phyloP scores from a whole-genome alignment of 176 grass and related monocot species.

The Zoysia japonica region DNA sequence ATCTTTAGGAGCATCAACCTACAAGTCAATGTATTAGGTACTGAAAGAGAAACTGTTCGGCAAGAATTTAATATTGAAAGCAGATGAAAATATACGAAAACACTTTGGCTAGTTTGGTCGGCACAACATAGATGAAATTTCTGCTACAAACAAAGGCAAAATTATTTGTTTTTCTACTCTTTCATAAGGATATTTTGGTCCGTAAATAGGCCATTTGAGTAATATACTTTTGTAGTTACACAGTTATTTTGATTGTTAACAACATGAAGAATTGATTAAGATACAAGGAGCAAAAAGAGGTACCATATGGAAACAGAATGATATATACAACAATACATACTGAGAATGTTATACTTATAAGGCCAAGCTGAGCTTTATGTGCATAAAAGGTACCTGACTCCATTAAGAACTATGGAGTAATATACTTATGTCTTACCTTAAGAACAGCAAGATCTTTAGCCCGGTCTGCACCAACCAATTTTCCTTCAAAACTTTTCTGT shows the following conservation, averaged over 20 bases:
- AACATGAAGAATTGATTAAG: background rate
- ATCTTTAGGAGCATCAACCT: conserved; percentile 79
- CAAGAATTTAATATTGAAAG: conserved; percentile 21
- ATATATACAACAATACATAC: background rate
- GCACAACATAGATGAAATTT: background rate
- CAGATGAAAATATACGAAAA: background rate
- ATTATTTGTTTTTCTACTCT: background rate
- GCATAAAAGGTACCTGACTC: background rate
- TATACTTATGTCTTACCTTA: conserved; percentile 49
- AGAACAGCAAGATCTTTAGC: conserved; percentile 90
- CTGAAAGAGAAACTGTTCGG: conserved; percentile 13
- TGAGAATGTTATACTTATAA: background rate
- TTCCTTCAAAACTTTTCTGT: conserved; percentile 95
- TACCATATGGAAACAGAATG: background rate
- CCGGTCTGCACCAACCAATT: conserved; percentile 85
- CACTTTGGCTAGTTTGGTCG: background rate
- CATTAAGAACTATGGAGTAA: conserved; percentile 4
- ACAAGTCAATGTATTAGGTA: conserved; percentile 36
- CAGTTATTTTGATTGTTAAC: background rate
- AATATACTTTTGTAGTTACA: background rate
- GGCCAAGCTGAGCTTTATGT: background rate
- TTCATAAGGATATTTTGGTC: background rate
- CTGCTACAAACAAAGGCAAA: background rate
- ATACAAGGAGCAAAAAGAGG: background rate
- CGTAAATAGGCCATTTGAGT: background rate